A percentile compares a stretch with the other conserved stretches of the same genome.
These are phyloP conservation scores for Pseudopyrenochaeta lycopersici DNA, from an alignment of 2,329 filamentous ascomycete genomes.

Conservation along the genomic window DNA sequence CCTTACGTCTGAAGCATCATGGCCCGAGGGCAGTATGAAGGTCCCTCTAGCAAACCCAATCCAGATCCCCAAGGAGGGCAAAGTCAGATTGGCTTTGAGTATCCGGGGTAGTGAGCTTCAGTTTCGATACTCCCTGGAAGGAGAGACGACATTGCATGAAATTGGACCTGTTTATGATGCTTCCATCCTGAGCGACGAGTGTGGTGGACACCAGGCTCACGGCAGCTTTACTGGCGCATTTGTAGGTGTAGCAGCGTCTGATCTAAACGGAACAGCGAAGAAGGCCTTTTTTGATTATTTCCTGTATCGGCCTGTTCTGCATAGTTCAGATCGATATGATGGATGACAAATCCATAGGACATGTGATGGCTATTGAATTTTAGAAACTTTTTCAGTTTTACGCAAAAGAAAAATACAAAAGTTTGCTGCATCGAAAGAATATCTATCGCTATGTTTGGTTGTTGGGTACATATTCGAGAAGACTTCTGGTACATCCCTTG, in stretches of 20 bases:
- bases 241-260: constrained; percentile 45
- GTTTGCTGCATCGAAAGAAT: too few species aligned
- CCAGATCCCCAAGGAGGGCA: constrained; percentile 63
- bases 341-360: not conserved
- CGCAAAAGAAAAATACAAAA: too few species aligned
- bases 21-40: constrained; percentile 60
- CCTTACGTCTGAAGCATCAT: constrained; percentile 65
- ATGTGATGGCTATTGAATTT: not conserved
- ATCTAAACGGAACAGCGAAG: constrained; percentile 39
- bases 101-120: constrained; percentile 64
- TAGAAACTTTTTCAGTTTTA: too few species aligned
- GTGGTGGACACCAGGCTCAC: constrained; percentile 67
- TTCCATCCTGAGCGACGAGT: constrained; percentile 69
- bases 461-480: not conserved
- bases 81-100: constrained; percentile 61
- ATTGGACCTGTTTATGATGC: constrained; percentile 68
- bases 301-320: constrained; percentile 38
- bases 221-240: constrained; percentile 70
- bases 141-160: constrained; percentile 52
- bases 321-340: constrained; percentile 45
- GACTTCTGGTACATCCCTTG: not conserved
- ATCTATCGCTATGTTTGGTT: too few species aligned
- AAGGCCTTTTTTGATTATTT: constrained; percentile 45
- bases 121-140: constrained; percentile 65
- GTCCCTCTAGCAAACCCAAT: constrained; percentile 56